Base-by-base conservation (phyloP, 306 rosid genomes). In the Vigna mungo region DNA sequence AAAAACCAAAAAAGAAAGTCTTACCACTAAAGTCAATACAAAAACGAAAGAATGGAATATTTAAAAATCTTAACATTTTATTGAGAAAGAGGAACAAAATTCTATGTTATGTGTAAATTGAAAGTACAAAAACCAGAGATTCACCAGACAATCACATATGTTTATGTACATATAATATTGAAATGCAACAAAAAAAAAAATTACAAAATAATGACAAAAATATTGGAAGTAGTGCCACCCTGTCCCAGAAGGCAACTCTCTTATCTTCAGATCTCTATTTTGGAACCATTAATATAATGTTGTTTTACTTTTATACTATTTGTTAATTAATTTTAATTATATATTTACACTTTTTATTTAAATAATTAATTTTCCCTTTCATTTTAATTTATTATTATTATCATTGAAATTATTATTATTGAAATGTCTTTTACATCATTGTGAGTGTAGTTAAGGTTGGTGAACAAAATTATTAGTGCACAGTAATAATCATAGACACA, bases 381-480 rank as follows among this genome's bases (percentile, higher is more conserved):
- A 59, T 59, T 44, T 13, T 36, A 14, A 21, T 21, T 49, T 49
- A 39, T 49, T 15, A 34, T 34, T 4, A 34, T 34, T 34, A 34
- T 21, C 23, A 21, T 21, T 21, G 23, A 21, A 21, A 21, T 48
- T 48, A 14, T 51, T 37, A 43, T 43, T 60, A 20, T 47, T 34
- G 0, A 54, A 9, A 25, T 32, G 69, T 66, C 51, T 37, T 64
- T 63, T 55, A 34, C 64, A 68, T 36, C 72, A 32, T 58, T 75
- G 52, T 21, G 46, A 81, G 16, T 49, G 61, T 75, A 25, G 36
- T 39, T 36, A 60, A 75, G 77, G 67, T 75, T 74, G 84, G 84
- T 67, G 64, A 80, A 66, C 69, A 77, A 74, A 74, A 72, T 72
- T 74, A 68, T 78, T 36, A 39, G 41, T 18, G 37, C 34, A 71